Evolutionary conservation across 441 rosid genomes (phyloP), one percentile per base, ranked within the genome.

Genomic region (Corymbia calophylla): DNA sequence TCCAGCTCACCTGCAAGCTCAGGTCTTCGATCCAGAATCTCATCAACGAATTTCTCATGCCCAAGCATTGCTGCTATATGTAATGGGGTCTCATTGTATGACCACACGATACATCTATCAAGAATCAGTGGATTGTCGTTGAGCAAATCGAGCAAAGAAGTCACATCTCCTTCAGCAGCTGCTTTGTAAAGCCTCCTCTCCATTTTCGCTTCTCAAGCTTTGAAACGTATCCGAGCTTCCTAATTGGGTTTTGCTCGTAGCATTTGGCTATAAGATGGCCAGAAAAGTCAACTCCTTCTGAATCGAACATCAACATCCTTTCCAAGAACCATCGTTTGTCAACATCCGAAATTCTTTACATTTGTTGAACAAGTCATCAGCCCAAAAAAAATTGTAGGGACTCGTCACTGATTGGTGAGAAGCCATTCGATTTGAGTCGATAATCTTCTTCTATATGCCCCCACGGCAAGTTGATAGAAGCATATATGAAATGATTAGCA

Each of bases 21-120:
- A 0, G 10, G 13, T 23, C 25, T 56, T 56, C 29, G 1, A 56
- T 56, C 62, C 62, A 56, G 62, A 56, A 56, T 56, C 3, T 56
- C 0, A 0, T 56, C 62, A 56, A 56, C 6, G 62, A 23, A 23
- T 0, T 56, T 56, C 13, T 56, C 25, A 56, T 23, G 62, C 25
- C 29, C 29, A 56, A 56, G 62, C 62, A 9, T 1, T 56, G 62
- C 62, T 56, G 62, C 29, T 56, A 56, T 6, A 56, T 23, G 62
- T 56, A 56, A 56, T 23, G 62, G 62, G 62, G 62, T 56, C 62
- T 29, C 62, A 56, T 56, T 56, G 29, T 23, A 56, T 23, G 29
- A 23, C 62, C 62, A 23, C 29, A 56, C 25, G 14, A 56, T 56
- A 56, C 29, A 56, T 9, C 13, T 23, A 56, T 56, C 62, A 56